phyloP scores from a whole-genome alignment of 768 basidiomycete genomes.

The Collybia mongolica region DNA sequence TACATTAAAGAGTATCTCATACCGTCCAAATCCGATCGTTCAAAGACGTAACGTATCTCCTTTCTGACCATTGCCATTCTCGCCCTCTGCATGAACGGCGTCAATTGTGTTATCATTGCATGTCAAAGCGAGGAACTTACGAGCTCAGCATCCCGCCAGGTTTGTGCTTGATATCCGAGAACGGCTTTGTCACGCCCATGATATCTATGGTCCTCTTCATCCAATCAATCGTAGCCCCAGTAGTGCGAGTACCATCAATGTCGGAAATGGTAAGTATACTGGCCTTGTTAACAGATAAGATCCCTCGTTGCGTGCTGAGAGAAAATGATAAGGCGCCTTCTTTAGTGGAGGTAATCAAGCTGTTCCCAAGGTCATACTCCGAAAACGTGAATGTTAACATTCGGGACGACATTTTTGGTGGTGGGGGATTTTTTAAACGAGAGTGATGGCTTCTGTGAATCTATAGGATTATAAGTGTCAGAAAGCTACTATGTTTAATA shows the following conservation, averaged over 20 bases:
- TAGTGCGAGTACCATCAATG: neutral
- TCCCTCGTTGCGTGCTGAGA: slow-evolving; percentile 3
- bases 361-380: slow-evolving; percentile 11
- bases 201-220: slow-evolving; percentile 12
- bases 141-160: slow-evolving; percentile 9
- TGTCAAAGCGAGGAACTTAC: slow-evolving; percentile 2
- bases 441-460: too few relatives aligned
- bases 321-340: slow-evolving; percentile 1
- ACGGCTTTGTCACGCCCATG: slow-evolving; percentile 1
- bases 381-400: slow-evolving; percentile 2
- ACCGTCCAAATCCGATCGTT: slow-evolving; percentile 14
- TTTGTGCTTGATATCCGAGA: slow-evolving; percentile 9
- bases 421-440: too few relatives aligned
- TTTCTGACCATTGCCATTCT: slow-evolving; percentile 17
- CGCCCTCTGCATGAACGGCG: neutral
- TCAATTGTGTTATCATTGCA: neutral
- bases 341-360: slow-evolving; percentile 2
- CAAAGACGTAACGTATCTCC: slow-evolving; percentile 7
- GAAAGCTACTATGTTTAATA: too few relatives aligned
- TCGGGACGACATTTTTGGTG: too few relatives aligned
- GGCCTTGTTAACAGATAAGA: neutral
- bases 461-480: too few relatives aligned
- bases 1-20: neutral
- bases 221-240: slow-evolving; percentile 11
- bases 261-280: neutral